phyloP scores from a whole-genome alignment of 1,139 yeast species.

The Saccharomyces hybrid region DNA sequence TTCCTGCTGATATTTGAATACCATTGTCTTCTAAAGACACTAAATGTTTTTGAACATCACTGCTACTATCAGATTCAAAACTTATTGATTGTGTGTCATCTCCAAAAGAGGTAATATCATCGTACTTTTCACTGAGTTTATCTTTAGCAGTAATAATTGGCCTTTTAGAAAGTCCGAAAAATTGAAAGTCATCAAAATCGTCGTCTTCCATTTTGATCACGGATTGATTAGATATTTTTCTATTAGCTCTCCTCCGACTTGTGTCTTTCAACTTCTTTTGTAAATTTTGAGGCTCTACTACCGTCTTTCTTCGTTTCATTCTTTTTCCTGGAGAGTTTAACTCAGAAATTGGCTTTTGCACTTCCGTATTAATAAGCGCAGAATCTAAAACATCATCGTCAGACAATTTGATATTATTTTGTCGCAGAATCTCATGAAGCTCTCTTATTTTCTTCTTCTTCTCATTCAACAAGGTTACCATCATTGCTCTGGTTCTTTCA shows the following conservation, averaged over 20 bases:
- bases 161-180: slow-evolving; percentile 10
- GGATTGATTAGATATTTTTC: not conserved
- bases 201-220: slow-evolving; percentile 3
- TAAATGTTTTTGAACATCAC: slow-evolving; percentile 1
- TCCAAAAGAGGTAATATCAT: not conserved
- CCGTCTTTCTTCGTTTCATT: slow-evolving; percentile 4
- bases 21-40: not conserved
- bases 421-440: slow-evolving; percentile 6
- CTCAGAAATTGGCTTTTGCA: slow-evolving; percentile 13
- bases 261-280: not conserved
- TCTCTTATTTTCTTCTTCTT: slow-evolving; percentile 23
- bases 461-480: slow-evolving; percentile 21
- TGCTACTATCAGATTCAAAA: not conserved
- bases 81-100: not conserved
- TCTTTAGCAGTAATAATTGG: not conserved
- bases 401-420: not conserved
- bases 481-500: slow-evolving; percentile 13
- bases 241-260: not conserved
- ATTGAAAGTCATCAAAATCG: slow-evolving; percentile 11
- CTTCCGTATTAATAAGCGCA: slow-evolving; percentile 15
- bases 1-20: not conserved
- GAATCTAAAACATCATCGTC: slow-evolving; percentile 13
- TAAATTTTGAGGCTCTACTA: not conserved
- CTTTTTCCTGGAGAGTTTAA: slow-evolving; percentile 26
- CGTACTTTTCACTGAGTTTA: slow-evolving; percentile 2